Conservation (phyloP, 2,329 filamentous ascomycete species). For the Colletotrichum melonis region DNA sequence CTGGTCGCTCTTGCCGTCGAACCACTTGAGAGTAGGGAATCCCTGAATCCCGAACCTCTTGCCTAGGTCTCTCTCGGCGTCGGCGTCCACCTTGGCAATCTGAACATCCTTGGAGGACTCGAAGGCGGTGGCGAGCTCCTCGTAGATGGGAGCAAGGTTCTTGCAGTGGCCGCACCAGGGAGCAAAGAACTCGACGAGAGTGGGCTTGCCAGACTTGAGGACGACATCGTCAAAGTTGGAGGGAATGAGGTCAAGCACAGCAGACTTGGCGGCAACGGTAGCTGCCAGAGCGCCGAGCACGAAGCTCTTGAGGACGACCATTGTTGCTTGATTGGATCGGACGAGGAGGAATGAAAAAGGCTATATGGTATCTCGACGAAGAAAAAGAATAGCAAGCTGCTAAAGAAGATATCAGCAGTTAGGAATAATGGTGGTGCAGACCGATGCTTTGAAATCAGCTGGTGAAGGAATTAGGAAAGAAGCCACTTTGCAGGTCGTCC, state of each 20-base stretch:
- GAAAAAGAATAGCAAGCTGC: conserved; percentile 23
- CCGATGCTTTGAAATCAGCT: conserved; percentile 49
- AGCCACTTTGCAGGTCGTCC: conserved; percentile 47
- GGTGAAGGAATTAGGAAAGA: conserved; percentile 40
- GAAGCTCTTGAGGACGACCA: conserved; percentile 71
- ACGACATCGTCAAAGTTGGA: conserved; percentile 93
- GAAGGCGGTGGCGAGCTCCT: conserved; percentile 84
- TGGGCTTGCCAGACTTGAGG: conserved; percentile 91
- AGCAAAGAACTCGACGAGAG: conserved; percentile 97
- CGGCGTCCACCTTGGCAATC: conserved; percentile 96
- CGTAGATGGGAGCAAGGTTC: conserved; percentile 92
- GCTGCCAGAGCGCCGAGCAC: conserved; percentile 66
- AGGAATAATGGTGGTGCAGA: not conserved
- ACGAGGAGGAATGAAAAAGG: not conserved
- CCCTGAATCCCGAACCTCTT: conserved; percentile 90
- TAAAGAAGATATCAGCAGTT: conserved; percentile 1
- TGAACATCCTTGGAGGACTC: conserved; percentile 78
- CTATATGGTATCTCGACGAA: conserved; percentile 11
- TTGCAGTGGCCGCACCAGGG: conserved; percentile 99
- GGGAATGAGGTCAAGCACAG: conserved; percentile 90
- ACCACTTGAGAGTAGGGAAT: conserved; percentile 97
- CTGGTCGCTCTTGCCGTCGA: conserved; percentile 91
- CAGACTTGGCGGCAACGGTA: conserved; percentile 76
- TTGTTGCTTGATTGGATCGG: conserved; percentile 43
- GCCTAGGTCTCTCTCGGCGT: conserved; percentile 85